phyloP scores from a whole-genome alignment of 2,329 filamentous ascomycete genomes.

The Alternaria solani region DNA sequence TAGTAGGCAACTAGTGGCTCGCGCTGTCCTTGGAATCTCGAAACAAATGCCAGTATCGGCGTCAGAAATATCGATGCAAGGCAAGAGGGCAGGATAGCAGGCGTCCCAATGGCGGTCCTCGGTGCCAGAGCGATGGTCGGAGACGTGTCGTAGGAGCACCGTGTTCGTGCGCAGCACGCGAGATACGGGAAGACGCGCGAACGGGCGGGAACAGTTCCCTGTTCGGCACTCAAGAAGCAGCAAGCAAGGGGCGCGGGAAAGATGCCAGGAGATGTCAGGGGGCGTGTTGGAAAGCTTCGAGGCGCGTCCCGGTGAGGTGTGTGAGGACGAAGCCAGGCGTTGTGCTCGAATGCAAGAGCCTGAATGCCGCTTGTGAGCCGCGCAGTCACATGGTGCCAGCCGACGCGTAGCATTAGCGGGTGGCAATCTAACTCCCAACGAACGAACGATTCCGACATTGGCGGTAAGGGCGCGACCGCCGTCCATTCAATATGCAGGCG shows the following conservation, averaged over 20 bases:
- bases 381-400: conserved; percentile 30
- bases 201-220: conserved; percentile 15
- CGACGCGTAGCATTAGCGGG: conserved; percentile 32
- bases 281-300: conserved; percentile 8
- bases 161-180: conserved; percentile 19
- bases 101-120: conserved; percentile 6
- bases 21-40: conserved; percentile 1
- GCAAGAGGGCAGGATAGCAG: not conserved
- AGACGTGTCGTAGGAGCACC: conserved; percentile 18
- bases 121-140: conserved; percentile 10
- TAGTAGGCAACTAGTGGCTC: conserved; percentile 23
- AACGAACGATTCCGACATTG: conserved; percentile 13
- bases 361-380: conserved; percentile 24
- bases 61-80: not conserved
- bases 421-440: conserved; percentile 24
- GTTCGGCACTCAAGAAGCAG: conserved; percentile 8
- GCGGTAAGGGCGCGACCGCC: conserved; percentile 13
- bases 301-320: conserved; percentile 30
- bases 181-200: conserved; percentile 30
- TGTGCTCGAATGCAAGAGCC: conserved; percentile 16
- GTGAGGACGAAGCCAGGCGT: conserved; percentile 15
- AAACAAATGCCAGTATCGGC: conserved; percentile 1
- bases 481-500: conserved; percentile 20
- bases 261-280: conserved; percentile 16
- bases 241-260: conserved; percentile 10